phyloP scores from a whole-genome alignment of 306 rosid species.

The Vigna radiata region DNA sequence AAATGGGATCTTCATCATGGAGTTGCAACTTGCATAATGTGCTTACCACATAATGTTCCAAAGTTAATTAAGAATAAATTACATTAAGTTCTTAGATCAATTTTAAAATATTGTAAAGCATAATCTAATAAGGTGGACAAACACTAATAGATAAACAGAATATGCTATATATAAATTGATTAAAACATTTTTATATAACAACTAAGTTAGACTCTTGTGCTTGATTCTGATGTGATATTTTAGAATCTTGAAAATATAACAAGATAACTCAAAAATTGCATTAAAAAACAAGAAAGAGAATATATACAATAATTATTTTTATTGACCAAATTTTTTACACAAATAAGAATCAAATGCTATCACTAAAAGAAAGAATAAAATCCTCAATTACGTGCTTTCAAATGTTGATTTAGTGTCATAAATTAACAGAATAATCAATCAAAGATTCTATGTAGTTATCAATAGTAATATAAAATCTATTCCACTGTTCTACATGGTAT shows the following conservation, averaged over 20 bases:
- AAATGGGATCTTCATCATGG: slow-evolving; percentile 39
- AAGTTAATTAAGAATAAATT: slow-evolving; percentile 33
- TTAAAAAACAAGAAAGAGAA: slow-evolving; percentile 7
- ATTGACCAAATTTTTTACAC: slow-evolving; percentile 14
- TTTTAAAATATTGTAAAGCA: slow-evolving; percentile 1
- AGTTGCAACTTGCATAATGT: slow-evolving; percentile 44
- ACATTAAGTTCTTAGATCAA: slow-evolving; percentile 40
- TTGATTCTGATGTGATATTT: slow-evolving; percentile 11
- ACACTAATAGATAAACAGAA: slow-evolving; percentile 11
- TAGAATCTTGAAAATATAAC: slow-evolving; percentile 31
- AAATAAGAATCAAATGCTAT: slow-evolving; percentile 50
- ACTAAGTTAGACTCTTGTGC: slow-evolving; percentile 33
- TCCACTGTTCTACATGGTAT: no score
- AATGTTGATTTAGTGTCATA: slow-evolving; percentile 18
- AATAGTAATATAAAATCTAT: no score
- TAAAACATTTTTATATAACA: slow-evolving; percentile 2
- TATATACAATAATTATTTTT: neutral
- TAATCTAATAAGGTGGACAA: slow-evolving; percentile 39
- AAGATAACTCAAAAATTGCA: neutral
- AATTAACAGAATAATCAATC: no score
- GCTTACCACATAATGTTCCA: slow-evolving; percentile 27
- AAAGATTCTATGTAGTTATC: no score
- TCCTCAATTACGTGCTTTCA: slow-evolving; percentile 22
- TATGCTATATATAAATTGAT: neutral
- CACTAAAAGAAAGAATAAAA: slow-evolving; percentile 43